Evolutionary conservation across 257 asterid genomes (phyloP).

Genomic region (Solanum rostratum): DNA sequence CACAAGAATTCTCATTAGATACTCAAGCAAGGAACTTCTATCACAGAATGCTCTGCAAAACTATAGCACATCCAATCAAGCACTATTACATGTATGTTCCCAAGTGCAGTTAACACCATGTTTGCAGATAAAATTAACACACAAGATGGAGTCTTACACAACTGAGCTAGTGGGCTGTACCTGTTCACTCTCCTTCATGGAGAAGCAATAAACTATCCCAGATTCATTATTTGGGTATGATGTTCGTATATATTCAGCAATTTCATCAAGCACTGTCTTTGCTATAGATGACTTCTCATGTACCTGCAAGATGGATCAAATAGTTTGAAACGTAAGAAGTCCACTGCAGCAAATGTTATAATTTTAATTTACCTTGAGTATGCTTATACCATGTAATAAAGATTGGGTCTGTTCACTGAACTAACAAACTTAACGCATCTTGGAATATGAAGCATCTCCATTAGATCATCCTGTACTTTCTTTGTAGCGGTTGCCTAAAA

Average conservation of each 20-base stretch:
- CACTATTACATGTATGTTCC: neutral
- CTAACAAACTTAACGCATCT: constrained; percentile 75
- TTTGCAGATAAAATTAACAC: neutral
- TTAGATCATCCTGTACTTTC: constrained; percentile 90
- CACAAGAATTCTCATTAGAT: neutral
- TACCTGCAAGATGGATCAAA: constrained; percentile 36
- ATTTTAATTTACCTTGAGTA: neutral
- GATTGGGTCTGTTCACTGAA: constrained; percentile 92
- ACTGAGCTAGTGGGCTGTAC: constrained; percentile 17
- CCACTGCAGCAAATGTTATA: neutral
- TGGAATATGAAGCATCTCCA: constrained; percentile 77
- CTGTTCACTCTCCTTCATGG: constrained; percentile 97
- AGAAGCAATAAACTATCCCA: constrained; percentile 95
- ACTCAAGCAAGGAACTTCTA: neutral
- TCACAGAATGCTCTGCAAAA: neutral
- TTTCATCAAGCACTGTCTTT: constrained; percentile 62
- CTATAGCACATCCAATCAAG: neutral
- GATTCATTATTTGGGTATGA: constrained; percentile 89
- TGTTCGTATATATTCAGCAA: constrained; percentile 63
- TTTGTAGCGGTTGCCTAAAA: constrained; percentile 88
- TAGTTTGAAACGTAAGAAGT: neutral
- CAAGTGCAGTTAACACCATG: neutral
- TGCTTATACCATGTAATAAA: constrained; percentile 70
- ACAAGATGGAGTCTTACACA: neutral
- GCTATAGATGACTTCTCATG: constrained; percentile 78